phyloP scores from a whole-genome alignment of 2,329 filamentous ascomycete genomes.

The Botrytis cinerea region DNA sequence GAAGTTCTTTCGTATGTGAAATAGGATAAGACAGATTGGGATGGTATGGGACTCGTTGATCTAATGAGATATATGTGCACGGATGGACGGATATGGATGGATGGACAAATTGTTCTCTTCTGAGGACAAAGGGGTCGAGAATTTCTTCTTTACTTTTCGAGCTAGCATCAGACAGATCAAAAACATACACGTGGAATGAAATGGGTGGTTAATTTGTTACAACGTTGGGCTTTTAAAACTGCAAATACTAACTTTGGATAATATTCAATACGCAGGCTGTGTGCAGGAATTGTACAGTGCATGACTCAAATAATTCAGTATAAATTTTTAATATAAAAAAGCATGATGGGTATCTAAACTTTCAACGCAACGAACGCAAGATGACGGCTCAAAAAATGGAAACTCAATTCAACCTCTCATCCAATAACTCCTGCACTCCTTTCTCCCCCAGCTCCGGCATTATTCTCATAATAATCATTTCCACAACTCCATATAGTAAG shows the following conservation, averaged over 20 bases:
- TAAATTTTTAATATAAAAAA: background rate
- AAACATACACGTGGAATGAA: constrained; percentile 5
- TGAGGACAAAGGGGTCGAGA: background rate
- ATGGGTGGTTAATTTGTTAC: background rate
- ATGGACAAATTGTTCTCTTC: background rate
- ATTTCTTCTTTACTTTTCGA: background rate
- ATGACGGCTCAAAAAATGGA: background rate
- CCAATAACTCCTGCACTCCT: constrained; percentile 70
- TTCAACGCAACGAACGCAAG: constrained; percentile 14
- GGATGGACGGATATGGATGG: background rate
- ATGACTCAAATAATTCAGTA: background rate
- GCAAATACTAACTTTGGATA: background rate
- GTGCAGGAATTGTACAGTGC: background rate
- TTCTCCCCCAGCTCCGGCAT: constrained; percentile 81
- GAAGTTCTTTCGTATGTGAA: background rate
- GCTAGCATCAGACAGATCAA: constrained; percentile 3
- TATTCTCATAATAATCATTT: constrained; percentile 77
- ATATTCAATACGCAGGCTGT: background rate
- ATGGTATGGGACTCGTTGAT: background rate
- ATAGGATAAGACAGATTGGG: background rate
- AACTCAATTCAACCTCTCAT: constrained; percentile 62
- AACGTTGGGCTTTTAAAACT: background rate
- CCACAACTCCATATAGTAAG: constrained; percentile 78
- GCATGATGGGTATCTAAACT: constrained; percentile 10
- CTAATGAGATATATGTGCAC: constrained; percentile 7